phyloP scores from a whole-genome alignment of 1,284 basidiomycete genomes.

The Trichosporon sp. region DNA sequence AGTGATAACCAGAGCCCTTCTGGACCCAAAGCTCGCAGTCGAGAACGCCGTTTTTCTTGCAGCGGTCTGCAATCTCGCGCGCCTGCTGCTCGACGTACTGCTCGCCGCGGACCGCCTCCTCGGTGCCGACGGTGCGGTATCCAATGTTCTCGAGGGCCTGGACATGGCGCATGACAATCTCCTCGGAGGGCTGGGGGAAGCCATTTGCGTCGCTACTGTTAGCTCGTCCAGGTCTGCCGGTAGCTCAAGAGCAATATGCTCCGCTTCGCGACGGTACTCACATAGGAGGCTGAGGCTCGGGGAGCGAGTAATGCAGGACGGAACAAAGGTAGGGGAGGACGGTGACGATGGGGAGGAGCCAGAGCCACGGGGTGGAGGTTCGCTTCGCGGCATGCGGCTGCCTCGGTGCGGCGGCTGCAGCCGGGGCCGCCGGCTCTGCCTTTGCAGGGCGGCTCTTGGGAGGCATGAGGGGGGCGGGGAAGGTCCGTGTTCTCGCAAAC shows the following conservation, averaged over 20 bases:
- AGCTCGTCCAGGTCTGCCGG: not conserved
- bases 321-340: constrained; percentile 29
- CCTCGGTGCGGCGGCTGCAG: not conserved
- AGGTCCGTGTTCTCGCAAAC: not conserved
- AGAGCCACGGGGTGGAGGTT: constrained; percentile 12
- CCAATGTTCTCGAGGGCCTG: constrained; percentile 65
- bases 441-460: constrained; percentile 1
- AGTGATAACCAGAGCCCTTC: constrained; percentile 73
- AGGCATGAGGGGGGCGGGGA: not conserved
- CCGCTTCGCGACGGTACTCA: constrained; percentile 9
- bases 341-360: constrained; percentile 28
- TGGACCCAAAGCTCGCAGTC: constrained; percentile 85
- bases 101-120: constrained; percentile 80
- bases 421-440: not conserved
- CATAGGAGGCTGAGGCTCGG: constrained; percentile 27
- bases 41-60: constrained; percentile 58
- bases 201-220: constrained; percentile 26
- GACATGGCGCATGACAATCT: constrained; percentile 39
- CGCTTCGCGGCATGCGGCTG: not conserved
- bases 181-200: constrained; percentile 36
- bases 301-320: constrained; percentile 36
- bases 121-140: constrained; percentile 85
- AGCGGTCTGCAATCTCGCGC: constrained; percentile 57
- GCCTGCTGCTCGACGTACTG: constrained; percentile 71
- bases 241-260: not conserved